A percentile compares a stretch with the other conserved stretches of the same genome.
phyloP scores from a whole-genome alignment of 2,329 filamentous ascomycete species.

The Dryadomyces sulphureus region DNA sequence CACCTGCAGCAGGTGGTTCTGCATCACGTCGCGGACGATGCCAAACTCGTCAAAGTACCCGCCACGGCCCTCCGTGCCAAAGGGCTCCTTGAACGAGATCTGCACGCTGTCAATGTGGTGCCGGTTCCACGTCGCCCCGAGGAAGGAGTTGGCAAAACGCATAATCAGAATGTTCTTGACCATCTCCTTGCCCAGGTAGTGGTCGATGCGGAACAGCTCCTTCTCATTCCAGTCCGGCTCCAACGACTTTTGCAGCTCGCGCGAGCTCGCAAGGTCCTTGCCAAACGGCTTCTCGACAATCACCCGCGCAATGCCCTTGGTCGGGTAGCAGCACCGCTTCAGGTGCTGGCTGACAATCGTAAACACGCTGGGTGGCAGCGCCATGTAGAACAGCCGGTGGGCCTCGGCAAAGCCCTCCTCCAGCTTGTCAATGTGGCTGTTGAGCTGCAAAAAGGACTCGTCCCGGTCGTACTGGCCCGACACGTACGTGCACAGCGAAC shows the following conservation, averaged over 20 bases:
- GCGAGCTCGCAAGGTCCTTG: constrained; percentile 87
- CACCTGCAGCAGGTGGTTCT: constrained; percentile 96
- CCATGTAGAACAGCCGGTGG: constrained; percentile 98
- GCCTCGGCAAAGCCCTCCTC: constrained; percentile 72
- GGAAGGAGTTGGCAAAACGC: constrained; percentile 96
- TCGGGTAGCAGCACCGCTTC: constrained; percentile 93
- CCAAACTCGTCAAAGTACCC: constrained; percentile 99
- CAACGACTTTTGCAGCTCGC: constrained; percentile 85
- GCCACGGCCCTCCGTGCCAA: constrained; percentile 92
- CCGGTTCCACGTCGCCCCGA: constrained; percentile 96
- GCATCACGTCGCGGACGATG: constrained; percentile 99
- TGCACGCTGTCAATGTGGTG: constrained; percentile 99
- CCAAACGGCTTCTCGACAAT: constrained; percentile 99
- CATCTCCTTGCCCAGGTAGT: constrained; percentile 99
- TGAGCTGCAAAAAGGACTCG: constrained; percentile 76
- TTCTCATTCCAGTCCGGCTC: constrained; percentile 98
- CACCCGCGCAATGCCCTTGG: constrained; percentile 77
- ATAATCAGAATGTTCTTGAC: constrained; percentile 99
- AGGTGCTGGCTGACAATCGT: constrained; percentile 94
- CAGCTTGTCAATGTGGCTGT: constrained; percentile 71
- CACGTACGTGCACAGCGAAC: constrained; percentile 76
- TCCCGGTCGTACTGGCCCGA: constrained; percentile 98
- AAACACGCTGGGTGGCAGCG: constrained; percentile 92
- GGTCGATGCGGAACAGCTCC: constrained; percentile 97
- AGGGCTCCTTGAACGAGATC: constrained; percentile 99